These are phyloP conservation scores for Postia placenta DNA, from an alignment of 768 basidiomycete species.

Conservation along the genomic window DNA sequence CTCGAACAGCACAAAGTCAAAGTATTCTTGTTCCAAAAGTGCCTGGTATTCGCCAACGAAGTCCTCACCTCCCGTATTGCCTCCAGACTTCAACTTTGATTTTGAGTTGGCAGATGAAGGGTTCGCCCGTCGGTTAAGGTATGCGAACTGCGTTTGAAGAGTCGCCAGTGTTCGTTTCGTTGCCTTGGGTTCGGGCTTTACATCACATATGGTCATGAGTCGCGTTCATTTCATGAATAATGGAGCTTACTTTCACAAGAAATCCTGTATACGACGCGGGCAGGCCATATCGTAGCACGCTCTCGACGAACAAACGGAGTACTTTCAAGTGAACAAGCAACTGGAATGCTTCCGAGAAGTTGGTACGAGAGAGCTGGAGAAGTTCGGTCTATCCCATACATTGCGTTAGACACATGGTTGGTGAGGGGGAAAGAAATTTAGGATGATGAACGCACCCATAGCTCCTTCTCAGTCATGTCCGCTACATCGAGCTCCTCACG, in stretches of 20 bases:
- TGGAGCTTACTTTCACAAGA: constrained; percentile 66
- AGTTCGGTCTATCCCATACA: constrained; percentile 69
- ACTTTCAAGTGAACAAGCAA: constrained; percentile 91
- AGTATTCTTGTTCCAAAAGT: constrained; percentile 92
- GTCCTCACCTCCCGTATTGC: constrained; percentile 45
- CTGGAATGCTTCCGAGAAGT: constrained; percentile 96
- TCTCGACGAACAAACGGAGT: constrained; percentile 87
- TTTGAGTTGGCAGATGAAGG: constrained; percentile 6
- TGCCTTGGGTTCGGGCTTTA: constrained; percentile 80
- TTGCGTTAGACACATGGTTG: too few relatives aligned
- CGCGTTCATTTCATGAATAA: too few relatives aligned
- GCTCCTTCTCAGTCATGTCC: constrained; percentile 86
- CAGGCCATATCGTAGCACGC: constrained; percentile 90
- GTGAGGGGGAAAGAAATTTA: background rate
- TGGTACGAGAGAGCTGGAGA: constrained; percentile 82
- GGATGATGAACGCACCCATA: constrained; percentile 70
- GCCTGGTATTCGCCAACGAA: constrained; percentile 88
- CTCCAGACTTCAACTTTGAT: constrained; percentile 40
- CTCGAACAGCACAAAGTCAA: constrained; percentile 92
- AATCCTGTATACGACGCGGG: constrained; percentile 87
- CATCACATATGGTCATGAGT: background rate
- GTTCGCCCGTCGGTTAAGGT: constrained; percentile 61
- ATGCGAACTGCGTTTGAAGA: constrained; percentile 74
- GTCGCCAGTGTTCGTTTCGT: constrained; percentile 71
- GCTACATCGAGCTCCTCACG: constrained; percentile 75